These are phyloP conservation scores for Salix purpurea DNA, from an alignment of 345 rosid genomes.

Conservation along the genomic window DNA sequence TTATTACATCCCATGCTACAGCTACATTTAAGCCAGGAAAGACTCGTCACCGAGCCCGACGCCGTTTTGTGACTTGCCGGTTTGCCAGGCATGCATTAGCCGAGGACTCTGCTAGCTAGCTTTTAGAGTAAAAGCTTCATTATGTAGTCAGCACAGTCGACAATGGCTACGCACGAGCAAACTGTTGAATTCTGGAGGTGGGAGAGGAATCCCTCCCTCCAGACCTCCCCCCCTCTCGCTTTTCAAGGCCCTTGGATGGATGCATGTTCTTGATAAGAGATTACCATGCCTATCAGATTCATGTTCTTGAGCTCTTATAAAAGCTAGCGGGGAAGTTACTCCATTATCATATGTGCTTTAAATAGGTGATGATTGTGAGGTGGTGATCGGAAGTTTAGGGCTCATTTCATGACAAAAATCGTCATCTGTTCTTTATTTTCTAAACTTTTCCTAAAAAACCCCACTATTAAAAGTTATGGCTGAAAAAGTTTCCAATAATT, in stretches of 20 bases:
- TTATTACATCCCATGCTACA: slow-evolving; percentile 17
- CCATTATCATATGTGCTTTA: slow-evolving; percentile 25
- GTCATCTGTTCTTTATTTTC: slow-evolving; percentile 16
- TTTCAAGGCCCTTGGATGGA: slow-evolving; percentile 35
- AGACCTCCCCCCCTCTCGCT: slow-evolving; percentile 14
- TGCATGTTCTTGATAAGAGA: slow-evolving; percentile 19
- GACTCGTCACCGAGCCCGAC: slow-evolving; percentile 34
- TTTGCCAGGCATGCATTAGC: slow-evolving; percentile 35
- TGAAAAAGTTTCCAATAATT: slow-evolving; percentile 24
- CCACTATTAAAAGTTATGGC: slow-evolving; percentile 16
- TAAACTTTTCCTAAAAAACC: slow-evolving; percentile 7
- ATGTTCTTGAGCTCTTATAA: slow-evolving; percentile 23
- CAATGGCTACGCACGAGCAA: slow-evolving; percentile 34
- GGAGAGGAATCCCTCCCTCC: slow-evolving; percentile 22
- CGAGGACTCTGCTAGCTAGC: slow-evolving; percentile 12
- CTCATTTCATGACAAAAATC: background rate
- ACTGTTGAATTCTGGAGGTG: slow-evolving; percentile 35
- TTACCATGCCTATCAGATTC: slow-evolving; percentile 32
- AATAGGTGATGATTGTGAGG: slow-evolving; percentile 38
- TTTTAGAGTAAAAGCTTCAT: background rate
- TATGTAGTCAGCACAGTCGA: slow-evolving; percentile 8
- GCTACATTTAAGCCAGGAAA: slow-evolving; percentile 24
- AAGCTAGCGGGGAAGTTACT: slow-evolving; percentile 36
- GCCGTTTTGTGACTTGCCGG: slow-evolving; percentile 85
- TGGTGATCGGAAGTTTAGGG: background rate